These are phyloP conservation scores for Diplodia mutila DNA, from an alignment of 2,329 filamentous ascomycete genomes.

Conservation along the genomic window DNA sequence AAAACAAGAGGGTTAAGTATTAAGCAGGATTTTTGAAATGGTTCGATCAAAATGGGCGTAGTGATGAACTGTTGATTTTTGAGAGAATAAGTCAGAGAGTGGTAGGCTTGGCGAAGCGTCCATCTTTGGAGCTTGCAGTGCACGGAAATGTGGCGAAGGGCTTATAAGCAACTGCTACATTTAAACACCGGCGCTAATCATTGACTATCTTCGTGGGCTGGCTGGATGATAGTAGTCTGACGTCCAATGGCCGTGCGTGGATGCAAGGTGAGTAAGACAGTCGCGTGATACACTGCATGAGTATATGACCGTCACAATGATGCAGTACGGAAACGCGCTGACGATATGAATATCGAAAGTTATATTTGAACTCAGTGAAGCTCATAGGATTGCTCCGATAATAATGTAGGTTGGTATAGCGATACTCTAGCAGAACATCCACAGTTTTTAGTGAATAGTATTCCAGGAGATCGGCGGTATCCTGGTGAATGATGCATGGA, in stretches of 20 bases:
- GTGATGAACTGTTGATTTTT: no score
- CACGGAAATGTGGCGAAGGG: no score
- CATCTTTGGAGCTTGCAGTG: no score
- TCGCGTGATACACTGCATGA: not conserved
- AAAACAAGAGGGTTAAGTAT: no score
- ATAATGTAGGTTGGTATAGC: not conserved
- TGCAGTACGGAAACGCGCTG: not conserved
- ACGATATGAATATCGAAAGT: not conserved
- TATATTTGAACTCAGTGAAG: not conserved
- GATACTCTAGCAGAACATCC: not conserved
- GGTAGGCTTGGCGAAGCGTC: no score
- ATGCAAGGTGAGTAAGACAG: not conserved
- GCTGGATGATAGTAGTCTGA: not conserved
- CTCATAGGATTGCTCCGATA: not conserved
- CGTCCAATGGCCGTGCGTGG: not conserved
- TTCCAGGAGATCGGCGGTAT: not conserved
- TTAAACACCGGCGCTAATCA: no score
- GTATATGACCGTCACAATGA: not conserved
- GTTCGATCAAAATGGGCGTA: no score
- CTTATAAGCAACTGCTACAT: no score
- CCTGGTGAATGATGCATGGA: not conserved
- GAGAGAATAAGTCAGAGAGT: no score
- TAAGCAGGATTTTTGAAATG: no score
- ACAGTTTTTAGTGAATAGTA: not conserved
- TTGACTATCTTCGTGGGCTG: not conserved